Conservation (phyloP, 2,329 filamentous ascomycete species). For the Colletotrichum truncatum region DNA sequence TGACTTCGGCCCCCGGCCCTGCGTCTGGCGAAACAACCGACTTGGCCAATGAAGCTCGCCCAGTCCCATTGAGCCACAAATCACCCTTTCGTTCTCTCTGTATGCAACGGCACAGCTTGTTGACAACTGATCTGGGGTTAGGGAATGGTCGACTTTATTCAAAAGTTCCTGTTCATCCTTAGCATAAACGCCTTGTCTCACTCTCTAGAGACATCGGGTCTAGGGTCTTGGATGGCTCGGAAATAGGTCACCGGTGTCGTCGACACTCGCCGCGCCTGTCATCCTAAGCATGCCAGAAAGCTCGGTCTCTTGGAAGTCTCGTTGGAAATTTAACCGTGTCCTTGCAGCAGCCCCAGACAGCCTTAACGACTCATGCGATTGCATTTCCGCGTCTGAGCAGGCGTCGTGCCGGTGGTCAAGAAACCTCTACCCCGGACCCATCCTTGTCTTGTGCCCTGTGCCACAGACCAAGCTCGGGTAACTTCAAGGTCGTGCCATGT, state of each 20-base stretch:
- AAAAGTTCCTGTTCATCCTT: conserved; percentile 21
- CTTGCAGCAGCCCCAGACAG: conserved; percentile 21
- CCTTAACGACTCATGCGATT: conserved; percentile 22
- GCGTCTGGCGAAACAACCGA: neutral
- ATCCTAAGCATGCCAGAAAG: conserved; percentile 25
- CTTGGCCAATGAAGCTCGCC: neutral
- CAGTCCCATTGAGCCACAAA: neutral
- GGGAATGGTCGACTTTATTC: conserved; percentile 8
- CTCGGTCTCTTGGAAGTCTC: conserved; percentile 9
- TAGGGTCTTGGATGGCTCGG: neutral
- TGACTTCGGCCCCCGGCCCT: neutral
- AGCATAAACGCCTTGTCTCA: conserved; percentile 3
- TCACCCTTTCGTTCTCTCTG: neutral
- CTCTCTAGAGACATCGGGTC: neutral
- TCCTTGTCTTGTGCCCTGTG: conserved; percentile 9
- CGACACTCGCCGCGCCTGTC: conserved; percentile 2
- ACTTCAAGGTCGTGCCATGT: neutral
- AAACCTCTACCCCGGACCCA: conserved; percentile 7
- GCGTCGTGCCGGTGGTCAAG: neutral
- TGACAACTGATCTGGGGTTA: neutral
- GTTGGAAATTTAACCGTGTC: neutral
- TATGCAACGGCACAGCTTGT: neutral
- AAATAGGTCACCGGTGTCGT: neutral
- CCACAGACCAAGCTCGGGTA: conserved; percentile 4
- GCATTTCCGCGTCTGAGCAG: conserved; percentile 12